These are phyloP conservation scores for Clathrospora elynae DNA, from an alignment of 2,329 filamentous ascomycete genomes.

Conservation along the genomic window DNA sequence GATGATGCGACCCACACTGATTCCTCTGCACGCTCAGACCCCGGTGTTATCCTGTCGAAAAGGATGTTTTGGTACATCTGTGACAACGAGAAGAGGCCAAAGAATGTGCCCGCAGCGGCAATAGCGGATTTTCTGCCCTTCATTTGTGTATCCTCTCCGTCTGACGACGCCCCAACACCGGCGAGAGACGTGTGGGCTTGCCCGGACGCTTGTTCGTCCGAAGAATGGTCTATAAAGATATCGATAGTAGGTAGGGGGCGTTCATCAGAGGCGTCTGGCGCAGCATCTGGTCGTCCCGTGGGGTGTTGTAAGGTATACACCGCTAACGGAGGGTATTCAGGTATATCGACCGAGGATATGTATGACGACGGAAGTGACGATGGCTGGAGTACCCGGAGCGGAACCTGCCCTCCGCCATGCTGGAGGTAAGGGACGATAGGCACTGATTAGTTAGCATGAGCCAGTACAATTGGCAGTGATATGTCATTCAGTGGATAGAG, in stretches of 20 bases:
- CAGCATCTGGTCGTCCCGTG: conserved; percentile 21
- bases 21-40: conserved; percentile 43
- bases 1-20: conserved; percentile 45
- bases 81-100: conserved; percentile 45
- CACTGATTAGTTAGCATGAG: conserved; percentile 42
- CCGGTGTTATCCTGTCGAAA: conserved; percentile 40
- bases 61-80: conserved; percentile 45
- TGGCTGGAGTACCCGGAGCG: conserved; percentile 37
- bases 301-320: conserved; percentile 24
- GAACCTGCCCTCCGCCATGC: conserved; percentile 44
- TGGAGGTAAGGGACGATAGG: conserved; percentile 44
- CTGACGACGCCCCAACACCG: conserved; percentile 19
- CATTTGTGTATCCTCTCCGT: conserved; percentile 38
- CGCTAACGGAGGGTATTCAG: conserved; percentile 32
- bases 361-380: conserved; percentile 30
- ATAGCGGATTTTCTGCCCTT: conserved; percentile 44
- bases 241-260: conserved; percentile 33
- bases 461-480: conserved; percentile 12
- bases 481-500: conserved; percentile 6
- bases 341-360: conserved; percentile 29
- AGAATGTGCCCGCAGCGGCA: conserved; percentile 43
- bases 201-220: conserved; percentile 26
- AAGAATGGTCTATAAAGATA: conserved; percentile 34
- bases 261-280: conserved; percentile 36
- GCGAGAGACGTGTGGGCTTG: conserved; percentile 23